Evolutionary conservation across 108 stramenopile genomes (phyloP), one percentile per base, ranked within the genome.

Genomic region (Poteriospumella lacustris): DNA sequence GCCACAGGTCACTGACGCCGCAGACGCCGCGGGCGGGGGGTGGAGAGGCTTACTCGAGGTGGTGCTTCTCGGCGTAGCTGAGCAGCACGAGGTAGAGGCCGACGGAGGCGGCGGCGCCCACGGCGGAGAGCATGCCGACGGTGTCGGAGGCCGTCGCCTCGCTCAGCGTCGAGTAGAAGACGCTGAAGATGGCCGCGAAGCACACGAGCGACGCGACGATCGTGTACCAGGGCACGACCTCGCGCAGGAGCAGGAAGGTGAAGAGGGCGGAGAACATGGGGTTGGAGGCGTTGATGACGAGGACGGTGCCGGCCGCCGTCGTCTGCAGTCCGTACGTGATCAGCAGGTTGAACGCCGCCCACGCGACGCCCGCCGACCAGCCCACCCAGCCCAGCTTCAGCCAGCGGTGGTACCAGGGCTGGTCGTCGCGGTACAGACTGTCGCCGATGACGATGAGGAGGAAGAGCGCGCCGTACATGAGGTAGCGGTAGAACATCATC

Each of bases 181-280:
- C n/a, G n/a, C n/a, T n/a, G n/a, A 68, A 19, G 19, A 40, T 68
- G 36, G 64, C 64, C 15, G 19, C 64, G 24, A 68, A 39, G 24
- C 64, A 68, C 12, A 68, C 36, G 15, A 40, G 19, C 24, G 19
- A 15, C 24, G 64, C 40, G 64, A 68, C 24, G 15, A 40, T 39
- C 12, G 64, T 68, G 15, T 19, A 19, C 28, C 28, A 40, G 19
- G 39, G 39, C 24, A 68, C 19, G 19, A 36, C 28, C 64, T 68
- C 64, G 15, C 64, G 15, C 28, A 40, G 19, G 19, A 68, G 15
- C 19, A 68, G 64, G 19, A 12, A 68, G 24, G 19, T 68, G 24
- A 68, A 68, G 15, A 68, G 24, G 19, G 64, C 64, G 24, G 64
- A 68, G 24, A 68, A 68, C 64, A 68, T 68, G 38, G 64, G 39